Evolutionary conservation across 371 early-diverging fungal genomes (phyloP), one percentile per base, ranked within the genome.

Genomic region (Rhizopus stolonifer): DNA sequence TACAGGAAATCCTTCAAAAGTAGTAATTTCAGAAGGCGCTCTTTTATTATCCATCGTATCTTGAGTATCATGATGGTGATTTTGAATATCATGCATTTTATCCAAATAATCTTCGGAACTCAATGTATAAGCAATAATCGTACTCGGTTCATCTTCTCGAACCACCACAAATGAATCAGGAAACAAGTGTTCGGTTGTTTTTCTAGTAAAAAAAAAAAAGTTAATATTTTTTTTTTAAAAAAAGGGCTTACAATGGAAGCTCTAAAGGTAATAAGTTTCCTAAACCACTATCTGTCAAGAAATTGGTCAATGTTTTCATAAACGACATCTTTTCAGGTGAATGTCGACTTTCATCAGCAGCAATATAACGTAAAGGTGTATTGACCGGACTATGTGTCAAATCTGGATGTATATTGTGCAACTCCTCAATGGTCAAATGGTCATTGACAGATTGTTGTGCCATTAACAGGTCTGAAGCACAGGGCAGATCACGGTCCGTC

Each of bases 101-200:
- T 59, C 65, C 7, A 70, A 49, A 34, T 82, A 84, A 22, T 82
- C 79, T 19, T 72, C 66, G 15, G 71, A 79, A 39, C 69, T 77
- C 19, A 96, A 72, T 0, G 95, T 87, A 61, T 90, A 90, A 0
- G 98, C 94, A 52, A 98, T 87, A 51, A 98, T 92, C 0, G 96
- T 94, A 60, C 91, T 92, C 7, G 96, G 96, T 56, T 96, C 96
- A 46, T 92, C 89, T 58, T 96, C 96, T 25, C 92, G 82, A 2
- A 96, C 87, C 26, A 96, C 84, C 29, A 96, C 84, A 22, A 81
- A 76, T 0, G 95, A 95, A 47, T 90, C 93, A 3, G 86, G 81
- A 52, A 95, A 86, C 4, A 97, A 67, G 62, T 97, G 95, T 47
- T 94, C 94, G 2, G 88, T 88, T 3, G 69, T 59, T 81, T 83